phyloP scores from a whole-genome alignment of 345 rosid genomes.

The Corymbia maculata region DNA sequence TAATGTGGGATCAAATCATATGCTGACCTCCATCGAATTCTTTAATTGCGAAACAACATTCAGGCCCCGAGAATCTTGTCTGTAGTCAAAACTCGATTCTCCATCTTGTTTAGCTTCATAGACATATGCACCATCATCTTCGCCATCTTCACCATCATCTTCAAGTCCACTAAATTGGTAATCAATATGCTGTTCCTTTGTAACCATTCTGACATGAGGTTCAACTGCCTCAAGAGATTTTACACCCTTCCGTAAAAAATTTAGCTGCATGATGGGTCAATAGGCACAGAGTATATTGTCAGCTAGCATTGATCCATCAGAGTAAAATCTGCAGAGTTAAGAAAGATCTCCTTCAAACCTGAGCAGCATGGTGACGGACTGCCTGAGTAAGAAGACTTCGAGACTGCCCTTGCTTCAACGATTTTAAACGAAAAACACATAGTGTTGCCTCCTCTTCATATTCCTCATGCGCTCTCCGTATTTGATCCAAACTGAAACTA shows the following conservation, averaged over 20 bases:
- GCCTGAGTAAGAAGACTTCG: constrained; percentile 93
- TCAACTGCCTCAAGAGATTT: constrained; percentile 83
- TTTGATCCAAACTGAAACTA: constrained; percentile 32
- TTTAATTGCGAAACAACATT: constrained; percentile 43
- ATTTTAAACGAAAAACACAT: constrained; percentile 81
- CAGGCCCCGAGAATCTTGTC: constrained; percentile 33
- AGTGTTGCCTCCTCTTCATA: constrained; percentile 78
- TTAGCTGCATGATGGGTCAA: constrained; percentile 37
- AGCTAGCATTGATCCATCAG: neutral
- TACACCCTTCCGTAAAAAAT: constrained; percentile 70
- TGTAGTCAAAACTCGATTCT: constrained; percentile 81
- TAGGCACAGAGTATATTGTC: neutral
- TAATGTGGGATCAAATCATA: neutral
- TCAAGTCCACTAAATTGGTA: constrained; percentile 61
- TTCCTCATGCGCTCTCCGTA: constrained; percentile 68
- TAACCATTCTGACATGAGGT: constrained; percentile 44
- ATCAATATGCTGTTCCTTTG: constrained; percentile 82
- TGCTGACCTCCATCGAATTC: constrained; percentile 63
- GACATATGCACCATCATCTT: constrained; percentile 33
- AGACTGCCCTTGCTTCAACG: constrained; percentile 87
- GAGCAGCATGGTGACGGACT: constrained; percentile 95
- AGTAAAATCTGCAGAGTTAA: neutral
- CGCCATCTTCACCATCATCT: constrained; percentile 47
- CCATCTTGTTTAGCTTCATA: constrained; percentile 37
- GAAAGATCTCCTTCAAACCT: constrained; percentile 31